These are phyloP conservation scores for Trametes cinnabarina DNA, from an alignment of 768 basidiomycete species.

Conservation along the genomic window DNA sequence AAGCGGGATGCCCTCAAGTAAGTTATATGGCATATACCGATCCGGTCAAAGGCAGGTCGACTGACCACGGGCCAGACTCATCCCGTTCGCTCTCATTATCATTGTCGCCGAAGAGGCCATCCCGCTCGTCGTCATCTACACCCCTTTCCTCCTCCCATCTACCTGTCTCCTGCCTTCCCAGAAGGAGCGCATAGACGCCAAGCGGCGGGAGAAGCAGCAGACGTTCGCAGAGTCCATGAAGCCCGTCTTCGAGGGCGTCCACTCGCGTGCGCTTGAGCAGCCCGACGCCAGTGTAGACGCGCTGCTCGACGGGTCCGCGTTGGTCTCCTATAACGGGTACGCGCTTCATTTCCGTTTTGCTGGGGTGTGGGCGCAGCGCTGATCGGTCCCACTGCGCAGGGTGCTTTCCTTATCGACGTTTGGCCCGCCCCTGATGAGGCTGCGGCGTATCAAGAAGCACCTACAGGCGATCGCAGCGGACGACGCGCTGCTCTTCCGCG, in stretches of 20 bases:
- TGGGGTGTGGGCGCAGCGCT: neutral
- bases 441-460: conserved; percentile 37
- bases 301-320: conserved; percentile 28
- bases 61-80: conserved; percentile 45
- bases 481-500: conserved; percentile 58
- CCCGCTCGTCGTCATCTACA: conserved; percentile 81
- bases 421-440: conserved; percentile 36
- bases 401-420: conserved; percentile 38
- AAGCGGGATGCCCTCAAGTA: conserved; percentile 72
- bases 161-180: conserved; percentile 85
- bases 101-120: conserved; percentile 77
- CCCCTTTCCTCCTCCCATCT: conserved; percentile 81
- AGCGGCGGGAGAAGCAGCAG: conserved; percentile 46
- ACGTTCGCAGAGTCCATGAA: conserved; percentile 20
- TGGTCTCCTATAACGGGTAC: conserved; percentile 56
- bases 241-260: conserved; percentile 23
- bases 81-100: conserved; percentile 77
- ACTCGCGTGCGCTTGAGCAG: conserved; percentile 13
- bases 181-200: conserved; percentile 57
- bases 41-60: neutral
- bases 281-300: conserved; percentile 37
- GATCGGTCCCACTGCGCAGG: conserved; percentile 27
- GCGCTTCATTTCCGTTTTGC: conserved; percentile 24
- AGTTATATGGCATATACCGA: conserved; percentile 8
- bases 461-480: conserved; percentile 49